These are phyloP conservation scores for Falciphora oryzae DNA, from an alignment of 2,329 filamentous ascomycete species.

Conservation along the genomic window DNA sequence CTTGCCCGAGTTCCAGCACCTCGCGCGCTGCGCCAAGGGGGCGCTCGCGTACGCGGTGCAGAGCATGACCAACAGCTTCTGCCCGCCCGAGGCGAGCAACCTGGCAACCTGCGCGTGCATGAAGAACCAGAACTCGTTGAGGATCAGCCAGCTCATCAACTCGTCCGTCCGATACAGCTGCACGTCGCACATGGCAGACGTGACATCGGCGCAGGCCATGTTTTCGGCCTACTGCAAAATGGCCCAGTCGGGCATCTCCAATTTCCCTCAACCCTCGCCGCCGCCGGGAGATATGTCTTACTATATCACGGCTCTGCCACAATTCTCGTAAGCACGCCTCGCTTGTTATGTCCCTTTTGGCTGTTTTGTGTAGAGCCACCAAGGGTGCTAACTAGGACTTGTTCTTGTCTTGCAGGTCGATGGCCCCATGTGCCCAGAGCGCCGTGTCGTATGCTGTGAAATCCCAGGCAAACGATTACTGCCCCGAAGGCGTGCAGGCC, in stretches of 20 bases:
- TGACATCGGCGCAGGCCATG: constrained; percentile 43
- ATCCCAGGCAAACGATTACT: constrained; percentile 34
- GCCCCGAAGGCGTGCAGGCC: constrained; percentile 39
- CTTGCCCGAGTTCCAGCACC: constrained; percentile 34
- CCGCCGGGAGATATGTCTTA: constrained; percentile 52
- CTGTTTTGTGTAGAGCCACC: background rate
- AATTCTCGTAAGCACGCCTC: constrained; percentile 27
- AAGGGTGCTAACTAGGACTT: background rate
- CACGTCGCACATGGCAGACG: constrained; percentile 38
- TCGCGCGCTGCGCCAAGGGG: constrained; percentile 37
- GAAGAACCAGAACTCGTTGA: constrained; percentile 42
- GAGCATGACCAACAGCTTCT: constrained; percentile 25
- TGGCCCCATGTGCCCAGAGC: constrained; percentile 38
- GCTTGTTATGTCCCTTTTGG: background rate
- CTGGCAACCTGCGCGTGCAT: constrained; percentile 46
- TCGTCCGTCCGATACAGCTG: constrained; percentile 38
- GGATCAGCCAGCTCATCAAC: constrained; percentile 37
- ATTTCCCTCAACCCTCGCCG: constrained; percentile 37
- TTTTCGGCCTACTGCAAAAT: constrained; percentile 48
- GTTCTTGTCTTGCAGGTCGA: constrained; percentile 13
- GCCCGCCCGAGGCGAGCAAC: constrained; percentile 21
- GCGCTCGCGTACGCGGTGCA: constrained; percentile 33
- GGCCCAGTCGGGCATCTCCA: constrained; percentile 38
- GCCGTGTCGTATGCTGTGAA: constrained; percentile 37
- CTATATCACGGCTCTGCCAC: constrained; percentile 45